A percentile compares a stretch with the other conserved stretches of the same genome.
These are phyloP conservation scores for Phytomonas sp. DNA, from an alignment of 208 protist species.

Conservation along the genomic window DNA sequence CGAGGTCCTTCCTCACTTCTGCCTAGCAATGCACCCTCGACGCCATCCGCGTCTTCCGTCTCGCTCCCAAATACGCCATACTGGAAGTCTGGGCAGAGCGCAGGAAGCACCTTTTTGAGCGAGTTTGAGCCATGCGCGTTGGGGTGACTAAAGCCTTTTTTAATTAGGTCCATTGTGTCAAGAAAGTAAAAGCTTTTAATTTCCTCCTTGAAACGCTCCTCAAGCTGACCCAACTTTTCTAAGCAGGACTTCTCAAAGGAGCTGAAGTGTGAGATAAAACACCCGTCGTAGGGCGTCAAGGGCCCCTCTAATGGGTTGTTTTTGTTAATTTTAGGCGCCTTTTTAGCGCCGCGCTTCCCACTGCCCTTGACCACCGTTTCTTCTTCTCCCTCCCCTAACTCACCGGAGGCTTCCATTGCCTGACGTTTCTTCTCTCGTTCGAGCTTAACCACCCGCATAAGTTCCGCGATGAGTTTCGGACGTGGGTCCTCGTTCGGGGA, in stretches of 20 bases:
- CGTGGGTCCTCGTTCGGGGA: conserved; percentile 78
- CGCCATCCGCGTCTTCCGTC: not conserved
- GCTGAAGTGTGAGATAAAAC: conserved; percentile 82
- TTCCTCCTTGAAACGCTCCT: conserved; percentile 64
- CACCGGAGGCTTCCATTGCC: conserved; percentile 47
- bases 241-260: conserved; percentile 86
- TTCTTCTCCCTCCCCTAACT: conserved; percentile 28
- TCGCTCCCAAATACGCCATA: conserved; percentile 81
- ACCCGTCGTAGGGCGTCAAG: conserved; percentile 68
- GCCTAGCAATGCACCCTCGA: conserved; percentile 7
- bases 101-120: conserved; percentile 86
- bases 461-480: conserved; percentile 46
- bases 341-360: conserved; percentile 16
- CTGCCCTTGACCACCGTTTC: conserved; percentile 12
- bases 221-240: conserved; percentile 72
- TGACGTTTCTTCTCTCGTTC: conserved; percentile 67
- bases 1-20: conserved; percentile 3
- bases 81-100: conserved; percentile 78
- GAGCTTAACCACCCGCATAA: conserved; percentile 65
- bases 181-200: conserved; percentile 82
- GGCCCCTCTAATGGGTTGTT: conserved; percentile 35
- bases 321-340: conserved; percentile 31
- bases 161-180: conserved; percentile 81
- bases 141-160: conserved; percentile 68
- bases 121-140: conserved; percentile 83